A percentile compares a stretch with the other conserved stretches of the same genome.
Evolutionary conservation across 2,329 filamentous ascomycete genomes (phyloP).

Genomic region (Blastomyces gilchristii): DNA sequence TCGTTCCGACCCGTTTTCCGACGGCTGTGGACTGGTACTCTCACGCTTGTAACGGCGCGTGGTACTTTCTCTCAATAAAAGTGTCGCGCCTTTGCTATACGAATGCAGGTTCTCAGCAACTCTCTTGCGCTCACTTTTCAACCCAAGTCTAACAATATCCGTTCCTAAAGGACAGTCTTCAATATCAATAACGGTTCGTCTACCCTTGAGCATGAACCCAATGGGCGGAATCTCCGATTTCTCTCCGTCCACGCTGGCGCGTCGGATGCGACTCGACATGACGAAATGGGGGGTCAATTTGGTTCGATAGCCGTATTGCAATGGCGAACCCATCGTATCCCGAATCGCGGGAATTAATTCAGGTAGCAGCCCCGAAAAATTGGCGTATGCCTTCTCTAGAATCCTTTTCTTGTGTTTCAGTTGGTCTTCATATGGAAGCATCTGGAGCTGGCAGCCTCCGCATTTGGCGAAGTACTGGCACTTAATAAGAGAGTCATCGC

Average conservation of each 20-base stretch:
- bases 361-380: constrained; percentile 75
- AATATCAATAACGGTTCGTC: constrained; percentile 72
- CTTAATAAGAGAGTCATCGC: constrained; percentile 64
- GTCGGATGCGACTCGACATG: constrained; percentile 49
- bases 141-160: constrained; percentile 66
- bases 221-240: constrained; percentile 57
- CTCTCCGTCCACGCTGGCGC: constrained; percentile 17
- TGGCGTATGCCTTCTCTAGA: constrained; percentile 80
- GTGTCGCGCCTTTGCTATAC: constrained; percentile 74
- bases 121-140: constrained; percentile 66
- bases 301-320: constrained; percentile 89
- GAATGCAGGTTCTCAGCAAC: constrained; percentile 59
- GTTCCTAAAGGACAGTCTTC: constrained; percentile 97
- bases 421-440: constrained; percentile 83
- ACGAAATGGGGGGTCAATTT: constrained; percentile 97
- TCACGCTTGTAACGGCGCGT: constrained; percentile 40
- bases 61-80: constrained; percentile 81
- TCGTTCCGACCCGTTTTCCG: constrained; percentile 2
- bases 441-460: constrained; percentile 93
- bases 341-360: constrained; percentile 63
- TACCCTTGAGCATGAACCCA: constrained; percentile 85
- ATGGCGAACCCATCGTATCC: constrained; percentile 79
- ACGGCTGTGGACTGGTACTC: neutral
- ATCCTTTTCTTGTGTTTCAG: constrained; percentile 73
- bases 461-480: constrained; percentile 84